Percentiles rank a stretch among this genome's conserved stretches.
Conservation (phyloP, 2,329 filamentous ascomycete genomes). For the Tolypocladium nubicola region DNA sequence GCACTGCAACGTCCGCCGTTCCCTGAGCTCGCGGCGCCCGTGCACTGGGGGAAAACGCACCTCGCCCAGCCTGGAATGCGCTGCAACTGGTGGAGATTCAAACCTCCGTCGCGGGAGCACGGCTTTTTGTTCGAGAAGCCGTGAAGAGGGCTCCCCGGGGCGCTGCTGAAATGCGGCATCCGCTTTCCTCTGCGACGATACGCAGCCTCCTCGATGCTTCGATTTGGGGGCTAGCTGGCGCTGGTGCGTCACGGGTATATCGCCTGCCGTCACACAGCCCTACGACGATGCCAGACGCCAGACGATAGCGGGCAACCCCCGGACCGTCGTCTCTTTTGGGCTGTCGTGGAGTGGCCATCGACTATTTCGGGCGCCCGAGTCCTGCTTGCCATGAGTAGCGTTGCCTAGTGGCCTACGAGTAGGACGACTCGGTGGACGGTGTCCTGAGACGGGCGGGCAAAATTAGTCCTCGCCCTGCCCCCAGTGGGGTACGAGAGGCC, state of each 20-base stretch:
- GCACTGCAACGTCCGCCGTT: not conserved
- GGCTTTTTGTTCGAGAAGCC: slow-evolving; percentile 4
- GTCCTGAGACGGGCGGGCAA: not conserved
- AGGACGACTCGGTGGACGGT: not conserved
- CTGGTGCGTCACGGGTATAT: not conserved
- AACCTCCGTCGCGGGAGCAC: not conserved
- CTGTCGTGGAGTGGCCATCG: not conserved
- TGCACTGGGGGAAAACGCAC: not conserved
- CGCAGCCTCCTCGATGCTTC: not conserved
- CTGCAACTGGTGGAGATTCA: not conserved
- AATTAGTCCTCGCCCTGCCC: slow-evolving; percentile 2
- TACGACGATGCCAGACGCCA: not conserved
- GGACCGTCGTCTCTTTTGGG: not conserved
- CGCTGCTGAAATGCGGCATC: not conserved
- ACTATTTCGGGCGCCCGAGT: not conserved
- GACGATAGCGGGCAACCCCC: not conserved
- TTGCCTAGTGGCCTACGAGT: not conserved
- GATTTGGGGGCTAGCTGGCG: not conserved
- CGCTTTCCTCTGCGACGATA: not conserved
- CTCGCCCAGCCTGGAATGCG: not conserved
- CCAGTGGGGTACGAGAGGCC: not conserved
- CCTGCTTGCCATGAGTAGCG: not conserved
- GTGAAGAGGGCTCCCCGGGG: not conserved
- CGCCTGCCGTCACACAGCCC: slow-evolving; percentile 1
- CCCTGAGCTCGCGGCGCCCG: not conserved